Conservation (phyloP, 2,329 filamentous ascomycete species). For the Pseudocercospora ulei region DNA sequence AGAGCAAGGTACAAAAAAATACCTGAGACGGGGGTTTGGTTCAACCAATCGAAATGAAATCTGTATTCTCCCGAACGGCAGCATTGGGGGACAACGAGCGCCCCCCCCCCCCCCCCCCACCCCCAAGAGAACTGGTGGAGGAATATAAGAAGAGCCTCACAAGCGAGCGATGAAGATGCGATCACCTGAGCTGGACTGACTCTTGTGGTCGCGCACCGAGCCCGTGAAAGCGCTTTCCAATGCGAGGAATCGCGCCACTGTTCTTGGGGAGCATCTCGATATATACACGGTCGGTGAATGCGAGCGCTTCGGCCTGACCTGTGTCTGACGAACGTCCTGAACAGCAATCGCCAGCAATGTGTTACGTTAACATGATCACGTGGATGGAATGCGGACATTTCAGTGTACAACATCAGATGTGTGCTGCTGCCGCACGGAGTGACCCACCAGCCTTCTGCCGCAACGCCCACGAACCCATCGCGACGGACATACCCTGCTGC, state of each 20-base stretch:
- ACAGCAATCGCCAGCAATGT: constrained; percentile 12
- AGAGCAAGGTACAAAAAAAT: not conserved
- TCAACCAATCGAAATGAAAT: too few species aligned
- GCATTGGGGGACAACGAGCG: constrained; percentile 2
- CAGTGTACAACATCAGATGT: constrained; percentile 14
- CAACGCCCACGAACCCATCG: constrained; percentile 19
- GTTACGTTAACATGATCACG: constrained; percentile 19
- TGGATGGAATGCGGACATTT: constrained; percentile 21
- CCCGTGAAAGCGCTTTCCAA: too few species aligned
- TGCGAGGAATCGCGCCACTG: too few species aligned
- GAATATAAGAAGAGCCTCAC: constrained; percentile 1
- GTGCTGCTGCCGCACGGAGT: constrained; percentile 10
- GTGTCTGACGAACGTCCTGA: too few species aligned
- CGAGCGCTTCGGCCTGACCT: too few species aligned
- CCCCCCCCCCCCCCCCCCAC: too few species aligned
- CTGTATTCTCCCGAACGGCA: too few species aligned
- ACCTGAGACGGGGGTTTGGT: constrained; percentile 3
- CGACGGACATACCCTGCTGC: constrained; percentile 14
- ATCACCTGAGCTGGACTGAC: not conserved
- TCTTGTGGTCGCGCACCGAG: too few species aligned
- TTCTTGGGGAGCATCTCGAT: too few species aligned
- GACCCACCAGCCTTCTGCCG: constrained; percentile 13
- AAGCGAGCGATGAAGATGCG: not conserved
- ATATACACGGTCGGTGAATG: too few species aligned
- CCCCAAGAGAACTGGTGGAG: not conserved